Conservation (phyloP, 208 protist genomes). For the Angomonas ambiguus region DNA sequence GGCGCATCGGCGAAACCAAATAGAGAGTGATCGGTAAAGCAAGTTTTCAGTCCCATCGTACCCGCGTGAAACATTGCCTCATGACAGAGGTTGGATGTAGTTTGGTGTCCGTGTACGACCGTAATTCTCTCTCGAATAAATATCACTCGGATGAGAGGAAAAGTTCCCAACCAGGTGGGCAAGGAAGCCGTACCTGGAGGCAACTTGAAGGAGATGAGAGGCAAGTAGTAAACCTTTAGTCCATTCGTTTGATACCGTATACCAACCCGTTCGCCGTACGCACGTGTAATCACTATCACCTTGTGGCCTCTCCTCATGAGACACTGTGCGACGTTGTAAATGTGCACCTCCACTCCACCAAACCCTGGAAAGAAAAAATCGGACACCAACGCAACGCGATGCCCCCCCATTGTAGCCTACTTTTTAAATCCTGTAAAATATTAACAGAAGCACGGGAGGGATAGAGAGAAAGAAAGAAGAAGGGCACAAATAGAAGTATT, state of each 20-base stretch:
- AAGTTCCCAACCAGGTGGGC: constrained; percentile 78
- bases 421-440: not conserved
- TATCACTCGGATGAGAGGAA: constrained; percentile 92
- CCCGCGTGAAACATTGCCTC: constrained; percentile 94
- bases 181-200: constrained; percentile 88
- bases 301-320: constrained; percentile 95
- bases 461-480: constrained; percentile 8
- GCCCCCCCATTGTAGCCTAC: constrained; percentile 39
- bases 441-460: not conserved
- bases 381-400: constrained; percentile 89
- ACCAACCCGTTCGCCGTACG: constrained; percentile 93
- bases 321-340: constrained; percentile 95
- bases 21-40: constrained; percentile 99
- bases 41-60: constrained; percentile 93
- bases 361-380: constrained; percentile 99
- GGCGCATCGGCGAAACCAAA: constrained; percentile 96
- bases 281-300: constrained; percentile 95
- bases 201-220: constrained; percentile 86
- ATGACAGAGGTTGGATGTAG: constrained; percentile 94
- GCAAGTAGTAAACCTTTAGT: constrained; percentile 98
- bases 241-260: constrained; percentile 95
- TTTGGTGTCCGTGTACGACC: constrained; percentile 97
- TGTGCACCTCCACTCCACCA: constrained; percentile 98
- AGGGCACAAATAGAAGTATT: not conserved
- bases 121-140: constrained; percentile 95